Conservation (phyloP, 495 filamentous ascomycete species). For the Viridothelium virens region DNA sequence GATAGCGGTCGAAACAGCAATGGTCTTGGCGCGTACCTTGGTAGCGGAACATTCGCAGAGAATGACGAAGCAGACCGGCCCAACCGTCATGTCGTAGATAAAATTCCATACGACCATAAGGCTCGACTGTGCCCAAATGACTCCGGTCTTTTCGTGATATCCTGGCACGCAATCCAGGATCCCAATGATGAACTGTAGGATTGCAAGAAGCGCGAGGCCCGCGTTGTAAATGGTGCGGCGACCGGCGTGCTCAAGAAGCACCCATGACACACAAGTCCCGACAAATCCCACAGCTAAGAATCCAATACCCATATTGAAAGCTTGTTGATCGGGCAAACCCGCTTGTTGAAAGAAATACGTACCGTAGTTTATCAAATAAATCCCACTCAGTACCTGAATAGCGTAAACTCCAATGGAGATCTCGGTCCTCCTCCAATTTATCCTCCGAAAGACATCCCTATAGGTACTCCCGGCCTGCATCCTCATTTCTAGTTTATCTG, state of each 20-base stretch:
- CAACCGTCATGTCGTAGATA: constrained; percentile 49
- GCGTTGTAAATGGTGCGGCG: constrained; percentile 46
- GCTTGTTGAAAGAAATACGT: constrained; percentile 73
- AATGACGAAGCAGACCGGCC: constrained; percentile 56
- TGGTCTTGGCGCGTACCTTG: constrained; percentile 53
- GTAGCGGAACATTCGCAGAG: constrained; percentile 52
- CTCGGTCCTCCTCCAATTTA: constrained; percentile 35
- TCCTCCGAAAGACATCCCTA: constrained; percentile 35
- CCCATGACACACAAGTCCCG: constrained; percentile 47
- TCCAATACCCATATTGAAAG: constrained; percentile 37
- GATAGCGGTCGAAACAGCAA: constrained; percentile 52
- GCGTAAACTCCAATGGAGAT: constrained; percentile 55
- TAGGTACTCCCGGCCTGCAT: constrained; percentile 32
- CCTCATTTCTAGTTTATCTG: constrained; percentile 34
- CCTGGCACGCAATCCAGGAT: constrained; percentile 48
- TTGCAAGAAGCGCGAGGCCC: constrained; percentile 42
- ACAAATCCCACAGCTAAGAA: constrained; percentile 43
- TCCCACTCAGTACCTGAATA: constrained; percentile 72
- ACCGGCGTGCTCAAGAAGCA: constrained; percentile 42
- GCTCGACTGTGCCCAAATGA: constrained; percentile 45
- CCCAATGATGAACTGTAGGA: constrained; percentile 51
- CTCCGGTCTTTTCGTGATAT: constrained; percentile 32
- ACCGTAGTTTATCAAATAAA: constrained; percentile 72
- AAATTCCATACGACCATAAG: constrained; percentile 53
- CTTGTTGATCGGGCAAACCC: constrained; percentile 41